These are phyloP conservation scores for Royoungia palumana DNA, from an alignment of 768 basidiomycete species.

Conservation along the genomic window DNA sequence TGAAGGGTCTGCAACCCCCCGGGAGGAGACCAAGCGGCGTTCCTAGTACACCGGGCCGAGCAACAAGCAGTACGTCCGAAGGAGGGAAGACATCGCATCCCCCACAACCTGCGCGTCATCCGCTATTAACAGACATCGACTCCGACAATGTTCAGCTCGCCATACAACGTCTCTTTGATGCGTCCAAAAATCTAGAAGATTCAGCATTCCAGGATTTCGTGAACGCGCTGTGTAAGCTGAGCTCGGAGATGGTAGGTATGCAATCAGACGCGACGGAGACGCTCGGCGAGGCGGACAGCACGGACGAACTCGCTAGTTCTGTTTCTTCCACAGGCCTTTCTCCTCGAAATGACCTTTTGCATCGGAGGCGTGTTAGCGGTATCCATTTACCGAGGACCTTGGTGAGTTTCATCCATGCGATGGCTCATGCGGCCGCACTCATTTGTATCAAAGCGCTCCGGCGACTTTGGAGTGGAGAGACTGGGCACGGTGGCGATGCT, in stretches of 20 bases:
- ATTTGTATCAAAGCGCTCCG: constrained; percentile 58
- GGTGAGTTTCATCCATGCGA: constrained; percentile 42
- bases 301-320: constrained; percentile 34
- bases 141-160: constrained; percentile 67
- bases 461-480: constrained; percentile 91
- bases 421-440: neutral
- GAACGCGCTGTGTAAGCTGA: constrained; percentile 76
- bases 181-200: constrained; percentile 81
- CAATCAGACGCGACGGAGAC: constrained; percentile 44
- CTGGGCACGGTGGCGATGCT: constrained; percentile 74
- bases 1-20: constrained; percentile 44
- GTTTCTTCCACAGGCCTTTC: constrained; percentile 37
- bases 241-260: constrained; percentile 92
- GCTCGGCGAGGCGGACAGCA: constrained; percentile 30
- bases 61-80: constrained; percentile 12
- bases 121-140: constrained; percentile 70
- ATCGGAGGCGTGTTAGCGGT: constrained; percentile 79
- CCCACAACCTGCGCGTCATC: constrained; percentile 42
- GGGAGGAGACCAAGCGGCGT: constrained; percentile 36
- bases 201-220: constrained; percentile 76
- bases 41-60: constrained; percentile 35
- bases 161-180: constrained; percentile 84
- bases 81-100: constrained; percentile 17
- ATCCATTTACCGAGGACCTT: constrained; percentile 79
- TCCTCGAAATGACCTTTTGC: constrained; percentile 41